Evolutionary conservation across 176 grass and related monocot species (phyloP), one percentile per base, ranked within the genome.

Genomic region (Luzula sylvatica): DNA sequence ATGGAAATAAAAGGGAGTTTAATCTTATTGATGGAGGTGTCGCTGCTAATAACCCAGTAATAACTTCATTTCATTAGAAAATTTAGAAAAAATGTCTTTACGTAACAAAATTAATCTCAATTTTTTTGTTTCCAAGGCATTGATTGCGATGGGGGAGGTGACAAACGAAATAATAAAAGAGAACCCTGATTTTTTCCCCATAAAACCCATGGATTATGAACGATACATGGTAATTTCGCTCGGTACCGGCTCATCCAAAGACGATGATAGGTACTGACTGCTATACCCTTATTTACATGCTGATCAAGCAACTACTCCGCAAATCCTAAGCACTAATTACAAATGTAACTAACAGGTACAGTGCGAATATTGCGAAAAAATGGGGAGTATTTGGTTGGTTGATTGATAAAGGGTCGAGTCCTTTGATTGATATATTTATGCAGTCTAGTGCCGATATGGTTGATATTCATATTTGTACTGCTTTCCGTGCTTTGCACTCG

Each of bases 391-490:
- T 84, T 20, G 69, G 77, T 54, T 88, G 88, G 83, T 75, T 88
- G 19, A 52, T 75, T 53, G 72, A 35, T 40, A 38, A 50, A 55
- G 88, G 88, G 55, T 87, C 88, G 9, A 87, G 72, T 78, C 76
- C 88, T 15, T 69, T 95, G 56, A 61, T 88, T 56, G 79, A 88
- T 58, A 68, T 84, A 69, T 95, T 95, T 61, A 88, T 72, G 23
- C 83, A 81, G 58, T 75, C 79, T 48, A 95, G 79, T 66, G 79
- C 83, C 49, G 83, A 95, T 53, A 84, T 84, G 73, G 88, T 95
- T 23, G 76, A 88, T 70, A 88, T 95, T 38, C 83, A 88, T 58
- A 74, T 95, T 5, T 70, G 83, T 12, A 70, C 65, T 47, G 65
- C 77, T 68, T 95, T 84, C 56, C 86, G 81, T 65, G 83, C 76